Evolutionary conservation across 75 land plant genomes (phyloP).

Genomic region (Pinus taeda): DNA sequence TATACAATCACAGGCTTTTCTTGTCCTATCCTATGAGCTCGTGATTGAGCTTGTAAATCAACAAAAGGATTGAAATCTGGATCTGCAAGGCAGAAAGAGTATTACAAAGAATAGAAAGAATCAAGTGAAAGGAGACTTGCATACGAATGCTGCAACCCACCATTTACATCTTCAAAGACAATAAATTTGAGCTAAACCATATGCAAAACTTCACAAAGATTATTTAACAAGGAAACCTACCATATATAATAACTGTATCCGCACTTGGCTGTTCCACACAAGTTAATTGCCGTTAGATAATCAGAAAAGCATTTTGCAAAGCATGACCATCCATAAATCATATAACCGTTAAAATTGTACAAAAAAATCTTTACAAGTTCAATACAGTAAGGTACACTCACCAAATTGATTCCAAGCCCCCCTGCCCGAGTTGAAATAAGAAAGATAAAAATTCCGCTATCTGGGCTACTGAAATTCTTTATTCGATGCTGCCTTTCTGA

Average conservation of each 20-base stretch:
- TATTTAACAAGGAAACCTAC: conserved; percentile 12
- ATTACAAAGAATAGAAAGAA: background rate
- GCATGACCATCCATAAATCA: background rate
- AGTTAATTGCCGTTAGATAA: background rate
- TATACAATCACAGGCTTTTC: conserved; percentile 35
- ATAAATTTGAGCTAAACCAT: background rate
- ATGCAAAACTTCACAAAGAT: background rate
- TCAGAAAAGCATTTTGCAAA: background rate
- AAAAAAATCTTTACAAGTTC: background rate
- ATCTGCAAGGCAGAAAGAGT: conserved; percentile 14
- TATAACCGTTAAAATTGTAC: background rate
- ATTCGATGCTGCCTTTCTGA: conserved; percentile 33
- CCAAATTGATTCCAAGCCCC: conserved; percentile 46
- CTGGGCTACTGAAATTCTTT: conserved; percentile 21
- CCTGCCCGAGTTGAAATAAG: conserved; percentile 46
- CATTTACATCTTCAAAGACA: background rate
- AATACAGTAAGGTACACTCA: conserved; percentile 8
- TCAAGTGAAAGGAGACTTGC: background rate
- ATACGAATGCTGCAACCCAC: background rate
- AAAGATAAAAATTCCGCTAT: conserved; percentile 22
- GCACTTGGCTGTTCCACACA: conserved; percentile 38
- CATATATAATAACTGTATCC: conserved; percentile 44
- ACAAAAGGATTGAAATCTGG: conserved; percentile 47
- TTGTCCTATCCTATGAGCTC: conserved; percentile 43
- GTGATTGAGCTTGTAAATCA: conserved; percentile 39